A percentile compares a stretch with the other conserved stretches of the same genome.
Conservation (phyloP, 768 basidiomycete species). For the Hydnomerulius pinastri region DNA sequence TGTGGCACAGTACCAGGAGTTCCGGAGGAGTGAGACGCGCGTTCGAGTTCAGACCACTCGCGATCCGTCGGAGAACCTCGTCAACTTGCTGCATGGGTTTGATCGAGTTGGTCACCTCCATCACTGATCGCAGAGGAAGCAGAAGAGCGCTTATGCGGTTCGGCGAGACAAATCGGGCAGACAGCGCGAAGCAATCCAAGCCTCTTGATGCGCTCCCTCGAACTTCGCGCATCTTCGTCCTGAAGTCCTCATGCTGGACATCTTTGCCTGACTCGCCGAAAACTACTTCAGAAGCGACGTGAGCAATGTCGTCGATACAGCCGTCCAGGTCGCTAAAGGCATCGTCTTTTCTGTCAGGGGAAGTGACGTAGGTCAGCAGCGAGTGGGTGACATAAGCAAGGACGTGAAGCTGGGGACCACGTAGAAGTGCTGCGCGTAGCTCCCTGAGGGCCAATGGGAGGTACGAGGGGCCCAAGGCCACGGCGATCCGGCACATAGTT, state of each 20-base stretch:
- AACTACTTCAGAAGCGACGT: constrained; percentile 84
- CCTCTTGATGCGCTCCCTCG: constrained; percentile 79
- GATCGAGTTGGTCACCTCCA: constrained; percentile 80
- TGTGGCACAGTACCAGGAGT: constrained; percentile 81
- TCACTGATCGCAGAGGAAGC: constrained; percentile 75
- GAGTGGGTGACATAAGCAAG: constrained; percentile 84
- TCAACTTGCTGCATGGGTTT: constrained; percentile 85
- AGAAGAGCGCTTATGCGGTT: constrained; percentile 74
- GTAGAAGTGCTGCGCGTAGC: constrained; percentile 77
- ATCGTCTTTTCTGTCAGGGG: constrained; percentile 49
- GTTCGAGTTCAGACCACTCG: constrained; percentile 85
- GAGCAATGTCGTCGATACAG: constrained; percentile 76
- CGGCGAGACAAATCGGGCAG: constrained; percentile 80
- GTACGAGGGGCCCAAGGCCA: constrained; percentile 70
- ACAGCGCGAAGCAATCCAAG: constrained; percentile 80
- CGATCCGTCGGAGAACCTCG: constrained; percentile 82
- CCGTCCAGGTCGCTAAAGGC: constrained; percentile 69
- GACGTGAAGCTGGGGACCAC: constrained; percentile 94
- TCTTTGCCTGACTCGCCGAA: constrained; percentile 95
- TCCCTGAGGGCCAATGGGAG: constrained; percentile 77
- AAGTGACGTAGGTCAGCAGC: constrained; percentile 78
- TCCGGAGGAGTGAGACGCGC: constrained; percentile 65
- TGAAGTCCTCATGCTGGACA: constrained; percentile 86
- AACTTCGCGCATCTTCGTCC: constrained; percentile 93
- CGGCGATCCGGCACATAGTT: constrained; percentile 77